phyloP scores from a whole-genome alignment of 1,284 basidiomycete species.

The Malassezia sympodialis region DNA sequence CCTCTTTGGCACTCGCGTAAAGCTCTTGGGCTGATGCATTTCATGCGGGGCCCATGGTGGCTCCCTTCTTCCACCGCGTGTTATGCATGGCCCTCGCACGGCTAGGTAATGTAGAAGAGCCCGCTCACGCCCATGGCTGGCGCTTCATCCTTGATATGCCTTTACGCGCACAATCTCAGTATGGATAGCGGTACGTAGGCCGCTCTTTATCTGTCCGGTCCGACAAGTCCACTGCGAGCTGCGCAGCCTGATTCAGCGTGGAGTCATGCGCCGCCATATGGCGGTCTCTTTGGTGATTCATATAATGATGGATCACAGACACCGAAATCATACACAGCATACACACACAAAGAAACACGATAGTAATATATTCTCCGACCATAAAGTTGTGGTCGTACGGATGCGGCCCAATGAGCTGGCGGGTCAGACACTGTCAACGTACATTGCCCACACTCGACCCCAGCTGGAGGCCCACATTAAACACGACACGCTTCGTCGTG shows the following conservation, averaged over 20 bases:
- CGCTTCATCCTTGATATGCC: no score
- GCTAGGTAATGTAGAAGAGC: neutral
- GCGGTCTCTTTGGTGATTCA: neutral
- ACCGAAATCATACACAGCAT: slow-evolving; percentile 19
- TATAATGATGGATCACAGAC: slow-evolving; percentile 22
- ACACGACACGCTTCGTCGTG: slow-evolving; percentile 39
- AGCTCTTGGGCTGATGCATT: no score
- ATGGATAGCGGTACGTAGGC: slow-evolving; percentile 41
- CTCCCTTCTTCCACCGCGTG: no score
- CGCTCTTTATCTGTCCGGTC: slow-evolving; percentile 45
- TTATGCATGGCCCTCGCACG: no score
- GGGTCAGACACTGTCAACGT: slow-evolving; percentile 14
- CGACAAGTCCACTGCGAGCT: slow-evolving; percentile 27
- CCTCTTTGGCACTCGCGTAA: no score
- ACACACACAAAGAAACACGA: slow-evolving; percentile 34
- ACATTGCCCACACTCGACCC: slow-evolving; percentile 38
- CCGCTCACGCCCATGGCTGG: no score
- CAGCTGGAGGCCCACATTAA: slow-evolving; percentile 32
- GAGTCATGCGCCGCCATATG: neutral
- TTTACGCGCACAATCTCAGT: slow-evolving; percentile 22
- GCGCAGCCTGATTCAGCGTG: neutral
- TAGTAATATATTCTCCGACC: slow-evolving; percentile 26
- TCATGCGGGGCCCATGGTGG: no score
- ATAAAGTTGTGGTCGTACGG: slow-evolving; percentile 9
- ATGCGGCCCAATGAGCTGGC: slow-evolving; percentile 1